phyloP scores from a whole-genome alignment of 805 yeast species.

The Sungouiella thailandica region DNA sequence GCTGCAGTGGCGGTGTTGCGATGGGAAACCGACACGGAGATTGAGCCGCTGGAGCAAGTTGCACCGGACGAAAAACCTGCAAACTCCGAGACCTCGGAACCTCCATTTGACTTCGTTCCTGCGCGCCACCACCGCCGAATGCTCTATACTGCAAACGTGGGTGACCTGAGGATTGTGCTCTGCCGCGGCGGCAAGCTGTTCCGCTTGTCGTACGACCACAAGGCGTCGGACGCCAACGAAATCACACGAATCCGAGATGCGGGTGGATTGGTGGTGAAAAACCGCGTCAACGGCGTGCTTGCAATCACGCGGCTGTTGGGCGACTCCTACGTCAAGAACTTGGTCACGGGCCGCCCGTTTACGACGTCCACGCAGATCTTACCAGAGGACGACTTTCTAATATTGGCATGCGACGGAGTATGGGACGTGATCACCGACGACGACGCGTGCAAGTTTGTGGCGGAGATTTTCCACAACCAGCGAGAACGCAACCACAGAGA shows the following conservation, averaged over 20 bases:
- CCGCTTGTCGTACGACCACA: slow-evolving; percentile 87
- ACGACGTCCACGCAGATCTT: slow-evolving; percentile 81
- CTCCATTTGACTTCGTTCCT: slow-evolving; percentile 46
- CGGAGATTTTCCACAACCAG: slow-evolving; percentile 34
- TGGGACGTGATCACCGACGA: slow-evolving; percentile 94
- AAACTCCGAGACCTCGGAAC: slow-evolving; percentile 1
- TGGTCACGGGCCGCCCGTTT: slow-evolving; percentile 86
- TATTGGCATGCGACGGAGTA: slow-evolving; percentile 92
- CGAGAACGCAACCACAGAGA: slow-evolving; percentile 17
- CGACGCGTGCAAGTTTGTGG: slow-evolving; percentile 71
- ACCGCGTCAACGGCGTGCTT: slow-evolving; percentile 90
- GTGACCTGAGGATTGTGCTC: slow-evolving; percentile 83
- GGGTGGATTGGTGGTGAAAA: slow-evolving; percentile 87
- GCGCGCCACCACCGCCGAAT: slow-evolving; percentile 54
- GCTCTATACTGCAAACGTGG: slow-evolving; percentile 92
- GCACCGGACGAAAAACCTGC: slow-evolving; percentile 5
- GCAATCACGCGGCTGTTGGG: slow-evolving; percentile 95
- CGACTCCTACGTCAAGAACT: slow-evolving; percentile 84
- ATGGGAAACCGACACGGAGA: slow-evolving; percentile 57
- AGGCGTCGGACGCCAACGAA: slow-evolving; percentile 79
- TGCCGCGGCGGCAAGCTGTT: slow-evolving; percentile 70
- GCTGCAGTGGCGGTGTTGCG: slow-evolving; percentile 90
- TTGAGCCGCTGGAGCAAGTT: slow-evolving; percentile 9
- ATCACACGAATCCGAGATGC: slow-evolving; percentile 64
- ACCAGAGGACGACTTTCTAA: slow-evolving; percentile 67